Base-by-base conservation (phyloP, 495 filamentous ascomycete genomes). In the Penicillium macrosclerotiorum region DNA sequence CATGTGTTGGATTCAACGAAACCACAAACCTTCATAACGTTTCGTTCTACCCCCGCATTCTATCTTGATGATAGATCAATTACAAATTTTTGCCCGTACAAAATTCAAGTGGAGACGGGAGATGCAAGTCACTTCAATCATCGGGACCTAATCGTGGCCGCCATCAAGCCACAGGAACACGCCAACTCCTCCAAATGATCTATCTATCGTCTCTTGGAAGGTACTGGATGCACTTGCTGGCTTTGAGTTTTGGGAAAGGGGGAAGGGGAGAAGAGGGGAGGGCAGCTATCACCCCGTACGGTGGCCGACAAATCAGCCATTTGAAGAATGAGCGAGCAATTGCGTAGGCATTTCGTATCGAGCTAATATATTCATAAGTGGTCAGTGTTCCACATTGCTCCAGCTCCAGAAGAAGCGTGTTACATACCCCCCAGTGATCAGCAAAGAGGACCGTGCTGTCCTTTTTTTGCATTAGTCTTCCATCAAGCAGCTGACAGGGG, bases 391-490 rank as follows among this genome's bases (percentile, higher is more conserved):
- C 31, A 34, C 14, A 16, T 1, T 16, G 31, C 20, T 6, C 23
- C 38, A 18, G 20, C 8, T 35, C 35, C 19, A 12, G 20, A n/a
- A 37, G 20, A 37, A 4, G 20, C 20, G 18, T 37, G 34, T 20
- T 37, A 13, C 6, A 38, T 13, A 23, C 20, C 20, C 22, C 36
- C 42, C 37, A 37, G 20, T 18, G 30, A 42, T 48, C 45, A 36
- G 14, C 31, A 42, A 16, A 20, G 32, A 43, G 38, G 38, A 16
- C 46, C 33, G 46, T 49, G 46, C 46, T 49, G 36, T 8, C 23
- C 16, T 27, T 23, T 44, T n/a, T 37, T 49, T 42, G 46, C 46
- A 49, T 49, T 43, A 42, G 46, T 32, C 19, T 32, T 42, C 7
- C 24, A 9, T 24, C 16, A 0, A 32, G 25, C 26, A 22, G n/a